phyloP scores from a whole-genome alignment of 2,329 filamentous ascomycete genomes.

The Pseudogymnoascus verrucosus region DNA sequence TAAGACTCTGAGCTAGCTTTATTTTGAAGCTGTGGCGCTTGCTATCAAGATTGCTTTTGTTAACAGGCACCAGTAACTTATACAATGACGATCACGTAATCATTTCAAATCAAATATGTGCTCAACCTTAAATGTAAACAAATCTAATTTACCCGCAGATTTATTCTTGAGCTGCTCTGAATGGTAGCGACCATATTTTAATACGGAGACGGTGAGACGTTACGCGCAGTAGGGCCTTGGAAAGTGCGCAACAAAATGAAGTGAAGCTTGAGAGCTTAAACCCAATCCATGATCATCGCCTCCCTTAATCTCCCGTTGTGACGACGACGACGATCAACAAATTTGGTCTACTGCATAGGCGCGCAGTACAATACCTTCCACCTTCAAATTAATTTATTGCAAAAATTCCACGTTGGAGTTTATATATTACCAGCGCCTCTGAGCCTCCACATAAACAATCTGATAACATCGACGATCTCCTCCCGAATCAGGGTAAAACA shows the following conservation, averaged over 20 bases:
- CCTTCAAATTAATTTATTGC: neutral
- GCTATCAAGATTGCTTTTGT: neutral
- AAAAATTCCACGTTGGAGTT: neutral
- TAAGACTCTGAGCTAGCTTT: neutral
- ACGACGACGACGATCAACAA: slow-evolving; percentile 6
- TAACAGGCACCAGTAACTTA: neutral
- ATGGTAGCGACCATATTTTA: neutral
- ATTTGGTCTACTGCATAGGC: neutral
- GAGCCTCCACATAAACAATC: neutral
- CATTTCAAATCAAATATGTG: neutral
- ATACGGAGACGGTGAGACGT: neutral
- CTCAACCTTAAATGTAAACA: neutral
- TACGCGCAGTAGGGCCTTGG: too few relatives aligned
- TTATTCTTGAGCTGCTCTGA: neutral
- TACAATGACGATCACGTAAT: neutral
- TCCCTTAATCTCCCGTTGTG: slow-evolving; percentile 1
- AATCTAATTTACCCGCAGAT: neutral
- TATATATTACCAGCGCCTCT: neutral
- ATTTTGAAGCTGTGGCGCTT: neutral
- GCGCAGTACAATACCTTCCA: neutral
- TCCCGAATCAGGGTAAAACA: neutral
- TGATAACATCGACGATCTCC: slow-evolving; percentile 1
- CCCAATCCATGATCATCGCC: slow-evolving; percentile 8
- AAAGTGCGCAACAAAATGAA: neutral
- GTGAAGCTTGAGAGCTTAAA: slow-evolving; percentile 3